phyloP scores from a whole-genome alignment of 257 asterid species.

The Echium plantagineum region DNA sequence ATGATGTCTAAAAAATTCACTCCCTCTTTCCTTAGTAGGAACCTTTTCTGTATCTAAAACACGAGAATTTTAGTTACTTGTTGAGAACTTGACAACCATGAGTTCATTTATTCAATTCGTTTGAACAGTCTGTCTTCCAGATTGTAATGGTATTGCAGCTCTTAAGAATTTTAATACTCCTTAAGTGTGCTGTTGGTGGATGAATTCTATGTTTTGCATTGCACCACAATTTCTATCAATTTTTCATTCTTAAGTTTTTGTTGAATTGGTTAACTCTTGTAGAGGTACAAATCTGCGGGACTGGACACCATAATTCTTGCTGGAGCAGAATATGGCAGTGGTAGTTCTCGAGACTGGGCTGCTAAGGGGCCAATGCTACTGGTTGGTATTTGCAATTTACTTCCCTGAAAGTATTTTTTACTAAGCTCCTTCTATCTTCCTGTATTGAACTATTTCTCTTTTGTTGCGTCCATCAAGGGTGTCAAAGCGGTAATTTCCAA shows the following conservation, averaged over 20 bases:
- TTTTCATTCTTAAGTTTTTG: neutral
- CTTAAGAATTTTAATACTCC: too few species aligned
- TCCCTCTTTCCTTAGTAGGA: too few species aligned
- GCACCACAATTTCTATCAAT: neutral
- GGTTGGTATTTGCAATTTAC: conserved; percentile 19
- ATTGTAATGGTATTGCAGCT: too few species aligned
- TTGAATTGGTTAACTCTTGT: conserved; percentile 9
- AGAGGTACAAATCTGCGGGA: conserved; percentile 75
- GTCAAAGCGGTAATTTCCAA: conserved; percentile 93
- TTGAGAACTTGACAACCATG: too few species aligned
- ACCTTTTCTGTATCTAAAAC: too few species aligned
- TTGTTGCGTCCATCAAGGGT: conserved; percentile 33
- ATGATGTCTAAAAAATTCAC: too few species aligned
- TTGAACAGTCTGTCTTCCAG: too few species aligned
- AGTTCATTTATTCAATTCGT: too few species aligned
- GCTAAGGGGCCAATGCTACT: conserved; percentile 96
- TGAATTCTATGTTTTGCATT: too few species aligned
- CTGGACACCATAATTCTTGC: conserved; percentile 76
- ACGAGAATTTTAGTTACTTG: too few species aligned
- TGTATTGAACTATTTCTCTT: neutral
- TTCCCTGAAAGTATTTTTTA: neutral
- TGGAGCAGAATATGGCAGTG: conserved; percentile 98
- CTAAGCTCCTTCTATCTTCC: neutral
- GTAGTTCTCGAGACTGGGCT: conserved; percentile 99
- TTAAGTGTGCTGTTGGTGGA: too few species aligned